phyloP scores from a whole-genome alignment of 169 alveolate species.

The Plasmodium fragile region DNA sequence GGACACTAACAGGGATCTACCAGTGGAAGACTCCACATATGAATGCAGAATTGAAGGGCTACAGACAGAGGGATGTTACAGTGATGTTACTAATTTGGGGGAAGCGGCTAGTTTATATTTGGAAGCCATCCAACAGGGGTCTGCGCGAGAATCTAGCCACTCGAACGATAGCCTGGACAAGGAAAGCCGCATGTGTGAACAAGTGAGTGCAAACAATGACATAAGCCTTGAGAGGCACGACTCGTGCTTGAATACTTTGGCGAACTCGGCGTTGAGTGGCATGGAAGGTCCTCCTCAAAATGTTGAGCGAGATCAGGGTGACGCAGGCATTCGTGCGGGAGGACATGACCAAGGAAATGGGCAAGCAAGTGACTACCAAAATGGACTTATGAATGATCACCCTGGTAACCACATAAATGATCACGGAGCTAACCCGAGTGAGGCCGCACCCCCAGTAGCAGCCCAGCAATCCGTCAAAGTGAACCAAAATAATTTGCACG shows the following conservation, averaged over 20 bases:
- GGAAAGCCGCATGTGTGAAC: background rate
- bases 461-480: background rate
- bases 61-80: background rate
- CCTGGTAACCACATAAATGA: background rate
- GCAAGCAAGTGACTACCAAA: background rate
- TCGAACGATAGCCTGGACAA: background rate
- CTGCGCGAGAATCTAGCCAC: background rate
- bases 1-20: background rate
- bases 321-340: background rate
- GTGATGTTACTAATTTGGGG: background rate
- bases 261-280: background rate
- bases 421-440: background rate
- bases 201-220: background rate
- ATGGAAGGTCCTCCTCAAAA: background rate
- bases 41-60: background rate
- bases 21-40: background rate
- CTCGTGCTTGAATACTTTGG: background rate
- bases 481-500: background rate
- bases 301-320: background rate
- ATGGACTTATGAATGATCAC: background rate
- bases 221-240: background rate
- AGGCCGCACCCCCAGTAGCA: background rate
- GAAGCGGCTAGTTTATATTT: background rate
- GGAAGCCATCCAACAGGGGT: background rate
- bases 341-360: background rate